Base-by-base conservation (phyloP, 768 basidiomycete genomes). In the Leucocoprinus leucothites region DNA sequence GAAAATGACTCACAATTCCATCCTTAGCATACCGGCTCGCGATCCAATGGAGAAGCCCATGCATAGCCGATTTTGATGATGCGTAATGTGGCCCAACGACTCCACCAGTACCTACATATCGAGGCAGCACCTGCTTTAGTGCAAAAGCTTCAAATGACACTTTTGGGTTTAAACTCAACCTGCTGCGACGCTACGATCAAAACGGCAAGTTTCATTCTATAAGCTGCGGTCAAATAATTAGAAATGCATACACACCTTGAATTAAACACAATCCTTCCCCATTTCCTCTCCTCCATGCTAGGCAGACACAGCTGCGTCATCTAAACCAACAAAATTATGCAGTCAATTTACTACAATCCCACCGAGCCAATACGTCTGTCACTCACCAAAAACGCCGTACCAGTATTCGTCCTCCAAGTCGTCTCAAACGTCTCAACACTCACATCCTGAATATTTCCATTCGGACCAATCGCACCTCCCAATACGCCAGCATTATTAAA, bases 11-110 rank as follows among this genome's bases (percentile, higher is more conserved):
- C 60, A 81, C 81, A 46, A 82, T 71, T 11, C 80, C 80, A 11
- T 76, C 74, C 57, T 77, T 76, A 13, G 75, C 74, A 57, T 82
- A 78, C 35, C 79, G 67, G 46, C 64, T 66, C 6, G 80, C 75
- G n/a, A 81, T 64, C 81, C 81, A 82, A 57, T 81, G 81, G 35
- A 81, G 65, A 4, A 82, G 67, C 0, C 81, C 81, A 57, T 82
- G 80, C 57, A 81, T 59, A 1, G 80, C 81, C 1, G 79, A 74
- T 57, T 82, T 82, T 0, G 80, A 80, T 0, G 79, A 81, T 5
- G 81, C 79, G 51, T 82, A 82, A 54, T 82, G 81, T 0, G 81
- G 80, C 0, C 81, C 81, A 42, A 82, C 69, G 1, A 82, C 76
- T 1, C 81, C 81, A 11, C 80, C 81, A 22, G 72, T 78, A 1